A percentile compares a stretch with the other conserved stretches of the same genome.
Conservation (phyloP, 2,329 filamentous ascomycete genomes). For the Aspergillus hortae region DNA sequence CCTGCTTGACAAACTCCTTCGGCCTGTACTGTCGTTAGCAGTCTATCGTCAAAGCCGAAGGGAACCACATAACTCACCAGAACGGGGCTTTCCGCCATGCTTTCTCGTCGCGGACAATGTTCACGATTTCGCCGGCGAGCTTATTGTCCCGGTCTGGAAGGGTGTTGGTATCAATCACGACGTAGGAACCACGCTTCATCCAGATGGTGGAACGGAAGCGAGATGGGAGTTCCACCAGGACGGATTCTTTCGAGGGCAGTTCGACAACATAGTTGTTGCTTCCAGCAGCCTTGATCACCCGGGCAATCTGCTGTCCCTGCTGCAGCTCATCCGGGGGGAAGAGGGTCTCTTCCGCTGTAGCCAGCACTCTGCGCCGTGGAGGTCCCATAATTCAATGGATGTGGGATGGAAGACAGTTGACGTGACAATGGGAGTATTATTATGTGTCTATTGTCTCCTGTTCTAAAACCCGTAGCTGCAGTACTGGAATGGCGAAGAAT, state of each 20-base stretch:
- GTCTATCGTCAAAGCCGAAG: background rate
- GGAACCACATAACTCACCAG: slow-evolving; percentile 58
- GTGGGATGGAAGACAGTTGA: slow-evolving; percentile 37
- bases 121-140: slow-evolving; percentile 83
- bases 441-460: background rate
- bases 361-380: slow-evolving; percentile 72
- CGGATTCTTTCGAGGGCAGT: slow-evolving; percentile 61
- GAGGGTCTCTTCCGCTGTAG: slow-evolving; percentile 71
- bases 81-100: slow-evolving; percentile 84
- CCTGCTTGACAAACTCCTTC: slow-evolving; percentile 68
- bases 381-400: slow-evolving; percentile 64
- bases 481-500: background rate
- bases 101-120: slow-evolving; percentile 88
- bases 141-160: slow-evolving; percentile 69
- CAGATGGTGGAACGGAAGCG: slow-evolving; percentile 90
- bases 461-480: background rate
- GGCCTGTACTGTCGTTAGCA: slow-evolving; percentile 56
- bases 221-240: slow-evolving; percentile 77
- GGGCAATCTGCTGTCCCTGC: slow-evolving; percentile 63
- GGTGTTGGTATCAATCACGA: slow-evolving; percentile 70
- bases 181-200: slow-evolving; percentile 85
- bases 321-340: slow-evolving; percentile 54
- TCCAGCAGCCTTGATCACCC: slow-evolving; percentile 76
- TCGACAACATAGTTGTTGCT: slow-evolving; percentile 85
- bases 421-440: background rate